Evolutionary conservation across 257 asterid genomes (phyloP).

Genomic region (Petunia secreta): DNA sequence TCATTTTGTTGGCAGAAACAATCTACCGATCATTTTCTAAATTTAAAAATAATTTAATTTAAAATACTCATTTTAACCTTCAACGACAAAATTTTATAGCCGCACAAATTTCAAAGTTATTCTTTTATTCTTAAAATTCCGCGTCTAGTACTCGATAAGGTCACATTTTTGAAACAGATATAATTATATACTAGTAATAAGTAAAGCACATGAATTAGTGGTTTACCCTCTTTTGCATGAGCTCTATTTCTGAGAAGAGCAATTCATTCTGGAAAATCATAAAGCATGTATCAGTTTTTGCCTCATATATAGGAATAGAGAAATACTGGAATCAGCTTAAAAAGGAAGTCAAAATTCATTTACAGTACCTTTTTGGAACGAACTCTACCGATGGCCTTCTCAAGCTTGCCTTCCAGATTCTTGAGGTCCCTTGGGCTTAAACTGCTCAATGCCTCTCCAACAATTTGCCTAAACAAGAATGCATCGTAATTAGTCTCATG

Average conservation of each 20-base stretch:
- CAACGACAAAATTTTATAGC: no score
- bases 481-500: background rate
- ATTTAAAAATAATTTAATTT: no score
- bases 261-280: conserved; percentile 63
- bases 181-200: background rate
- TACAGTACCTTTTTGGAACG: conserved; percentile 69
- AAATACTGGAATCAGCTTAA: background rate
- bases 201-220: background rate
- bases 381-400: conserved; percentile 72
- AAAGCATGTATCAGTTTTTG: conserved; percentile 24
- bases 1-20: no score
- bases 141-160: no score
- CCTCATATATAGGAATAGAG: background rate
- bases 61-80: no score
- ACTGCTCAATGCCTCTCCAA: conserved; percentile 68
- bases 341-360: background rate
- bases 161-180: no score
- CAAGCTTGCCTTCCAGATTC: conserved; percentile 61
- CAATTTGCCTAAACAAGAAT: conserved; percentile 52
- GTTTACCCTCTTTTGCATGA: conserved; percentile 84
- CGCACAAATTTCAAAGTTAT: no score
- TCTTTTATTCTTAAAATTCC: no score
- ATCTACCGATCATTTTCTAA: no score
- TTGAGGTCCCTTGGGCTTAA: conserved; percentile 57
- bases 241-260: conserved; percentile 85